Evolutionary conservation across 306 rosid species (phyloP), one percentile per base, ranked within the genome.

Genomic region (Notholithocarpus densiflorus): DNA sequence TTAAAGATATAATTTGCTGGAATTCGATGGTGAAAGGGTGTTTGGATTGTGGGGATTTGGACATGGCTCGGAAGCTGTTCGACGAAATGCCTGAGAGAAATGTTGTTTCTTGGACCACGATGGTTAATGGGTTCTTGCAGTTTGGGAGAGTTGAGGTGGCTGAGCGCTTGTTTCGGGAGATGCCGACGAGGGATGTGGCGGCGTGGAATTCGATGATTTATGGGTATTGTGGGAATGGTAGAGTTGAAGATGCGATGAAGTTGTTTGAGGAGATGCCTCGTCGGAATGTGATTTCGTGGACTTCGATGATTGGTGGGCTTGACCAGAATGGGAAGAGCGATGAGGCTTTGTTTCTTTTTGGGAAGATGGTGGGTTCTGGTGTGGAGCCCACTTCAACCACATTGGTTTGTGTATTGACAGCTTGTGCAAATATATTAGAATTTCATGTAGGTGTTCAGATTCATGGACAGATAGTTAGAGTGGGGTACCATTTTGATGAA

Each of bases 121-220:
- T 90, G 17, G 34, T 90, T 4, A 80, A 86, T 64, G 97, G 94
- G 73, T 78, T 80, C 32, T 84, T 90, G 75, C 86, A 79, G 45
- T 51, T 83, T 17, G 94, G 98, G n/a, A 85, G 75, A 24, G 86
- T 94, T 11, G 86, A 77, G 68, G 73, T 80, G 15, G 97, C 97
- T 5, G 96, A 89, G 80, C 20, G 54, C 3, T 84, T 94, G 84
- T 92, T 92, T 79, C 31, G 19, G 48, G 79, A 64, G 78, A 92
- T 94, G 98, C 90, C 96, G 1, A 9, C 65, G 53, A 88, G 81
- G 81, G 98, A 94, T 29, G 81, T 84, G 43, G 91, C 92, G 2
- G 86, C 92, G 0, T 92, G 98, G 98, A 92, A 94, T 65, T 86
- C 94, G 0, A 92, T 94, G 98, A 75, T 89, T 78, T 84, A 90